Base-by-base conservation (phyloP, 495 filamentous ascomycete species). In the Penicillium nucicola region DNA sequence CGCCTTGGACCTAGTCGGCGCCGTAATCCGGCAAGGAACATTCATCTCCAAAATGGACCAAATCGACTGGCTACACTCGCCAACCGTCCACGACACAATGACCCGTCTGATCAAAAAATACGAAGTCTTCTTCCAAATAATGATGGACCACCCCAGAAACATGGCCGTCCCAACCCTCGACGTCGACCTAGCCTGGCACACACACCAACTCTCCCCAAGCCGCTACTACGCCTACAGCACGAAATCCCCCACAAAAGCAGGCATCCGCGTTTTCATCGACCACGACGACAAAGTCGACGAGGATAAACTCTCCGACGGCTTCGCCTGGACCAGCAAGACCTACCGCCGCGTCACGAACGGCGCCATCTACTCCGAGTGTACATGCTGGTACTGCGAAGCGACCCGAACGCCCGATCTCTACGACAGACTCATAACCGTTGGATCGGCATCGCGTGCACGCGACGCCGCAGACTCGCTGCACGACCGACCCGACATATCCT, bases 311-410 rank as follows among this genome's bases (percentile, higher is more conserved):
- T 81, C 77, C 43, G 67, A 68, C 9, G 72, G 75, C 32, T 92
- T 92, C 55, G 83, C 82, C 57, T 89, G 85, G 84, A 95, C 90
- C 0, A 80, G 74, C 59, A 84, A 84, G 56, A 68, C 61, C n/a
- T 95, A 89, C 59, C 77, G 86, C 59, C 78, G 82, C 32, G 56
- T 42, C 39, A 70, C 65, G 10, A 82, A 75, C 57, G 68, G 72
- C 4, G 79, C 83, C 41, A 75, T 86, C 30, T 95, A 92, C 68
- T 85, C 79, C 32, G 85, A 88, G 62, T 95, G 90, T 55, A 88
- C 85, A 1, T 95, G 90, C 66, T 95, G 90, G 89, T 91, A 89
- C 61, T 95, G 90, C 68, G 89, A 92, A 73, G 81, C 85, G 17
- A 81, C 87, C 52, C 84, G 90, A 11, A 79, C 81, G 31, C 53